Conservation (phyloP, 768 basidiomycete species). For the Pulveroboletus sp. region DNA sequence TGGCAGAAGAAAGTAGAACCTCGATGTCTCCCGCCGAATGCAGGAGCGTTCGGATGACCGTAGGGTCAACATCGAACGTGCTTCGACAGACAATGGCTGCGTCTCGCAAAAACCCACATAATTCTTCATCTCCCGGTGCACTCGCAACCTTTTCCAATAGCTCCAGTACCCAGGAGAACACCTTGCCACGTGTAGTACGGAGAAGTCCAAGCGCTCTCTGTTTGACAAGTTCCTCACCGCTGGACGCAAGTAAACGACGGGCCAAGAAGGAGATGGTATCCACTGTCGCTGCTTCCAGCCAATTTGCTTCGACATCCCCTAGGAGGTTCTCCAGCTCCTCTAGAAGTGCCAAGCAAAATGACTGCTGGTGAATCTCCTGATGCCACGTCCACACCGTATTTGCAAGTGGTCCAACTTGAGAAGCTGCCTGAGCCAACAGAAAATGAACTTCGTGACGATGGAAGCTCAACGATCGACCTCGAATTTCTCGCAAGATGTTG, state of each 20-base stretch:
- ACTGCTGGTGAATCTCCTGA: slow-evolving; percentile 25
- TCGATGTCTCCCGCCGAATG: slow-evolving; percentile 20
- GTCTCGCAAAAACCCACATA: slow-evolving; percentile 29
- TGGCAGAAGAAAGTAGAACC: slow-evolving; percentile 18
- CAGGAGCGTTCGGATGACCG: slow-evolving; percentile 12
- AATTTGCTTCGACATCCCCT: slow-evolving; percentile 36
- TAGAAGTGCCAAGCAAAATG: slow-evolving; percentile 37
- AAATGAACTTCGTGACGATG: slow-evolving; percentile 36
- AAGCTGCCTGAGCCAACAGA: slow-evolving; percentile 40
- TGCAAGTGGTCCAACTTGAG: slow-evolving; percentile 37
- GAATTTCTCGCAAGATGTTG: slow-evolving; percentile 47
- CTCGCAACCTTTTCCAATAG: slow-evolving; percentile 22
- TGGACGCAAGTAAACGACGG: slow-evolving; percentile 34
- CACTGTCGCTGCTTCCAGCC: slow-evolving; percentile 34
- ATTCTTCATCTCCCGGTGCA: slow-evolving; percentile 9
- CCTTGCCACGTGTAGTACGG: slow-evolving; percentile 27
- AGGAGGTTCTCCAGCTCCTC: slow-evolving; percentile 33
- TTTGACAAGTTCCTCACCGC: slow-evolving; percentile 7
- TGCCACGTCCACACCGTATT: slow-evolving; percentile 35
- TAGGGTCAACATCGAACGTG: slow-evolving; percentile 25
- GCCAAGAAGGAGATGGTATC: slow-evolving; percentile 32
- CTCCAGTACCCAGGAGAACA: slow-evolving; percentile 36
- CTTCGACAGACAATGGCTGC: slow-evolving; percentile 37
- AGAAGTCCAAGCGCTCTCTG: slow-evolving; percentile 24
- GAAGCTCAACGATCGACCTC: slow-evolving; percentile 36